A percentile compares a stretch with the other conserved stretches of the same genome.
These are phyloP conservation scores for Penicillium brasilianum DNA, from an alignment of 2,329 filamentous ascomycete genomes.

Conservation along the genomic window DNA sequence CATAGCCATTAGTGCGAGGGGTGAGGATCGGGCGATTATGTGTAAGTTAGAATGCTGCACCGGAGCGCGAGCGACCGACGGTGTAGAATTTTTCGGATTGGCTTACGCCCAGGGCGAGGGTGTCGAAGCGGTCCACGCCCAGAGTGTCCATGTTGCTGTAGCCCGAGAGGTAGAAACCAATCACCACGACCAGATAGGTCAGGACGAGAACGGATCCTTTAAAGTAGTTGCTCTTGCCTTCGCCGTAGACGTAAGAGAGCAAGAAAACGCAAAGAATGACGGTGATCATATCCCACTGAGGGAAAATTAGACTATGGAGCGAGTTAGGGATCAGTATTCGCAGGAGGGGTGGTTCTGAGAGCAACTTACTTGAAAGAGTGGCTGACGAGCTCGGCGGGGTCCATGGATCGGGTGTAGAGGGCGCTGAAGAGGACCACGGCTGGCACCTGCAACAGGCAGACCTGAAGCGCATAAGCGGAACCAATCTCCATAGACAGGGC, in stretches of 20 bases:
- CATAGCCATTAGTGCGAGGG: neutral
- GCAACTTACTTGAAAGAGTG: slow-evolving; percentile 59
- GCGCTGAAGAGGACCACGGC: slow-evolving; percentile 91
- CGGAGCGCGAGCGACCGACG: slow-evolving; percentile 45
- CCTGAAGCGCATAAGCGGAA: slow-evolving; percentile 93
- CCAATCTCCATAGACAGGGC: slow-evolving; percentile 99
- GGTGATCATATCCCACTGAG: slow-evolving; percentile 98
- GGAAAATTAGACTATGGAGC: slow-evolving; percentile 77
- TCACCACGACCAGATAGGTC: slow-evolving; percentile 88
- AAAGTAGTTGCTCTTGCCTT: slow-evolving; percentile 99
- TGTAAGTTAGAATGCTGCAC: slow-evolving; percentile 40
- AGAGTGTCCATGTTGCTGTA: slow-evolving; percentile 60
- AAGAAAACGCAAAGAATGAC: slow-evolving; percentile 95
- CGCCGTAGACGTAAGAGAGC: slow-evolving; percentile 95
- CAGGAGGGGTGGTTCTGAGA: neutral
- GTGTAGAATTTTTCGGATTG: slow-evolving; percentile 48
- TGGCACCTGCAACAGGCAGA: slow-evolving; percentile 92
- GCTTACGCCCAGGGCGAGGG: slow-evolving; percentile 46
- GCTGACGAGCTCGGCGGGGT: slow-evolving; percentile 57
- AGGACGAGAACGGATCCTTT: slow-evolving; percentile 95
- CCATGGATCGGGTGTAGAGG: slow-evolving; percentile 65
- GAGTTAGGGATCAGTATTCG: slow-evolving; percentile 24
- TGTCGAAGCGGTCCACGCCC: slow-evolving; percentile 55
- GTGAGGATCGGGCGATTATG: neutral
- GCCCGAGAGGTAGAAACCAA: slow-evolving; percentile 87